Base-by-base conservation (phyloP, 805 yeast genomes). In the Jamesozyma hellenica region DNA sequence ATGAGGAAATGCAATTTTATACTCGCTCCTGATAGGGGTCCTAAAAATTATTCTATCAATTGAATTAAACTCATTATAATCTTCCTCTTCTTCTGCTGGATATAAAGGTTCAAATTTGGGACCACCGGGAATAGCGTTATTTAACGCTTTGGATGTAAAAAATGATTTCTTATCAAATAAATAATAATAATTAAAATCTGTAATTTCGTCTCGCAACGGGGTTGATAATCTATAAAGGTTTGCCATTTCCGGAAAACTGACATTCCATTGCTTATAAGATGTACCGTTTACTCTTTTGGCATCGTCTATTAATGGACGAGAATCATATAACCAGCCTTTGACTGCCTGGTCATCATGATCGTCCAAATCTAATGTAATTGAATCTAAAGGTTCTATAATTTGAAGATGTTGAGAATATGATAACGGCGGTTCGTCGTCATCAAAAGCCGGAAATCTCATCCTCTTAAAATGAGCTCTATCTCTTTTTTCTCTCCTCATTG, bases 361-460 rank as follows among this genome's bases (percentile, higher is more conserved):
- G 50, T 79, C 81, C n/a, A 83, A 58, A 19, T 80, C 81, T 45
- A 82, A 54, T 45, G 68, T 75, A 17, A 88, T 74, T 0, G 90
- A 70, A n/a, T 80, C 90, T 5, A 75, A 69, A 0, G 85, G 79
- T 36, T 82, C 88, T 1, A 78, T 63, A 13, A 76, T 81, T 44
- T 83, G 81, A 12, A 87, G 65, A 51, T 82, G 81, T 41, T 86
- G 94, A n/a, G 77, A 52, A 78, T 84, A 92, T 41, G 79, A 74
- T 26, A 88, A 55, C 1, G 95, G 94, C 0, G 96, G 96, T 58
- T 90, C 97, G 59, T 92, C 98, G 56, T 92, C 99, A 60, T 92
- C 98, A 63, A 90, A 87, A 0, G 94, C 88, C 1, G 99, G 99
- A 49, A 92, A 83, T 41, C 86, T 72, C 84, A 92, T 79, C 48